These are phyloP conservation scores for Salix brachista DNA, from an alignment of 345 rosid species.

Conservation along the genomic window DNA sequence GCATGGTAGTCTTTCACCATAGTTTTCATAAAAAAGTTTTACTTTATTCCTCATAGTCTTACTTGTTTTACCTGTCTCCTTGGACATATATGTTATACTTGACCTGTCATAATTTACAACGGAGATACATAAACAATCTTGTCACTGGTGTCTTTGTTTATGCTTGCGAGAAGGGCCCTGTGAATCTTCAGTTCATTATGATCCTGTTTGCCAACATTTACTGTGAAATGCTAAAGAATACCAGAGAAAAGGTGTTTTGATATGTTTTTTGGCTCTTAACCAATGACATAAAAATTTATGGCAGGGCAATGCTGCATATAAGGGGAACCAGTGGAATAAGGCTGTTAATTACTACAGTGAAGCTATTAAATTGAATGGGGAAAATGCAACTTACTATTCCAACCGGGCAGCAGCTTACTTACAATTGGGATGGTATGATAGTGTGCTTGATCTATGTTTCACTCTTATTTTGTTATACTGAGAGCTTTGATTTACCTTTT, in stretches of 20 bases:
- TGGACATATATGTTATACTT: no score
- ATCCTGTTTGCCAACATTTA: neutral
- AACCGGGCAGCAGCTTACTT: constrained; percentile 90
- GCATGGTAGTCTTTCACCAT: no score
- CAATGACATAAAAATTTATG: constrained; percentile 16
- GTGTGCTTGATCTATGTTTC: constrained; percentile 2
- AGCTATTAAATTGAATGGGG: constrained; percentile 77
- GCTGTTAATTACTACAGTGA: constrained; percentile 73
- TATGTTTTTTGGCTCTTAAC: neutral
- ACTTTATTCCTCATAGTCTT: no score
- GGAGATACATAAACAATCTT: no score
- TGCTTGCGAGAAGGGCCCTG: no score
- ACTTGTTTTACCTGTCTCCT: no score
- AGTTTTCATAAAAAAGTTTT: no score
- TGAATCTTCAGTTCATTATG: no score
- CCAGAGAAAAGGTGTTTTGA: neutral
- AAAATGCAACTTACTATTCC: constrained; percentile 65
- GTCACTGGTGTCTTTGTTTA: no score
- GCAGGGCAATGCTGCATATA: constrained; percentile 92
- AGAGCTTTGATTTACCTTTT: neutral
- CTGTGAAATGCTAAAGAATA: neutral
- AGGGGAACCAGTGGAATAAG: constrained; percentile 77
- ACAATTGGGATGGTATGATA: constrained; percentile 62
- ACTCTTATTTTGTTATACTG: neutral
- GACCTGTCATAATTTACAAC: no score